A percentile compares a stretch with the other conserved stretches of the same genome.
Conservation (phyloP, 164 flowering plant genomes). For the Liriodendron chinense region DNA sequence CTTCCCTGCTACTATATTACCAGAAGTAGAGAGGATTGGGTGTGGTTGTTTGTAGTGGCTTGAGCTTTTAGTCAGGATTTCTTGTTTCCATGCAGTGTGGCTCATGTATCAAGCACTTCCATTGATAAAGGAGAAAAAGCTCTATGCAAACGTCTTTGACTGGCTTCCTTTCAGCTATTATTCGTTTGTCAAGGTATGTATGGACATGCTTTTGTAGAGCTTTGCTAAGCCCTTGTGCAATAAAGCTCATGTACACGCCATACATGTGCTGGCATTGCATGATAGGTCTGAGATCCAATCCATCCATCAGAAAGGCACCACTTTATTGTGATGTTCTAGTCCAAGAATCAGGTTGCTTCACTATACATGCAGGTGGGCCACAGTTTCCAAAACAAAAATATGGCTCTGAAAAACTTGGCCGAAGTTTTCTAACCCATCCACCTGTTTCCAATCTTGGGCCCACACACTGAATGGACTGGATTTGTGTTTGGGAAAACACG, state of each 20-base stretch:
- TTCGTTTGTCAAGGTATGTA: constrained; percentile 59
- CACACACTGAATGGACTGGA: too few species aligned
- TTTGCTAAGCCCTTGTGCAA: too few species aligned
- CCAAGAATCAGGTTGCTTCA: neutral
- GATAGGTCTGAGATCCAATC: neutral
- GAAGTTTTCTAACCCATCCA: too few species aligned
- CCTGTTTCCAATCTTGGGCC: too few species aligned
- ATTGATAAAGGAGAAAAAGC: constrained; percentile 51
- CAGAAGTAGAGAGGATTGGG: neutral
- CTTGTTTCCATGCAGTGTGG: constrained; percentile 54
- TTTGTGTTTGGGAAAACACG: too few species aligned
- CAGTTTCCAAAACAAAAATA: neutral
- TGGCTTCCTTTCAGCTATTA: constrained; percentile 61
- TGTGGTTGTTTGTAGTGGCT: neutral
- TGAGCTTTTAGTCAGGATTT: neutral
- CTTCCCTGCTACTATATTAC: too few species aligned
- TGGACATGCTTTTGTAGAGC: neutral
- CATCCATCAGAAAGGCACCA: neutral
- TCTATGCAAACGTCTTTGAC: constrained; percentile 51
- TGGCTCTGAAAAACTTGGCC: neutral
- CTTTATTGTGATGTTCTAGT: neutral
- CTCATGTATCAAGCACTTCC: constrained; percentile 87
- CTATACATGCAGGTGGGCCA: neutral
- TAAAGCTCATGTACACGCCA: too few species aligned
- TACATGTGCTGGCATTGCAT: neutral